Conservation (phyloP, 306 rosid genomes). For the Citrullus colocynthis region DNA sequence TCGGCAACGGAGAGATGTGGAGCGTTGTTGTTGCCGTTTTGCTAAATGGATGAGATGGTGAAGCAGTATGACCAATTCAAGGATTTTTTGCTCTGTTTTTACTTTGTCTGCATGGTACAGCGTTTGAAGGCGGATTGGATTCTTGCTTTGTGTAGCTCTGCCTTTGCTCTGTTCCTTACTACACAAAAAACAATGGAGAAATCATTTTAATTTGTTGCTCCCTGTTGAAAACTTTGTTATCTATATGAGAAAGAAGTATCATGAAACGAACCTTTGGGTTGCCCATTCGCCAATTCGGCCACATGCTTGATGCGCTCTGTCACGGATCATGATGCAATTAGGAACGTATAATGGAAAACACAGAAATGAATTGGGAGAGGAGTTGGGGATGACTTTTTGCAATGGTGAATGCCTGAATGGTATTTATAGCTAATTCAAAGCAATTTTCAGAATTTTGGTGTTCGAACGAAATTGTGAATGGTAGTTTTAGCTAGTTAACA, state of each 20-base stretch:
- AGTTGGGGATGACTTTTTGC: background rate
- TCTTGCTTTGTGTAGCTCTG: slow-evolving; percentile 22
- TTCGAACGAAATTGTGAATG: background rate
- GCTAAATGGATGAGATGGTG: slow-evolving; percentile 44
- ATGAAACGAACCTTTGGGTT: slow-evolving; percentile 37
- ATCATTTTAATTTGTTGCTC: background rate
- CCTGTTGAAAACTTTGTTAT: background rate
- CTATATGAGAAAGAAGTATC: background rate
- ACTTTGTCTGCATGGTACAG: slow-evolving; percentile 70
- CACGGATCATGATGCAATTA: slow-evolving; percentile 11
- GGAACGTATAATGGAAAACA: background rate
- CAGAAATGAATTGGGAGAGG: background rate
- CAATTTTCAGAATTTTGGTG: background rate
- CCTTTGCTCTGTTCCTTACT: slow-evolving; percentile 52
- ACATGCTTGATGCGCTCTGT: slow-evolving; percentile 90
- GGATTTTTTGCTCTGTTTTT: slow-evolving; percentile 51
- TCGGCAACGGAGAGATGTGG: slow-evolving; percentile 30
- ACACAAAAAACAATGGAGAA: slow-evolving; percentile 13
- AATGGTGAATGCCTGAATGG: background rate
- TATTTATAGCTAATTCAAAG: background rate
- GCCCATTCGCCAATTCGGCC: slow-evolving; percentile 99
- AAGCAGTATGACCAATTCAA: slow-evolving; percentile 61
- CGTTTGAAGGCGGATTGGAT: slow-evolving; percentile 57
- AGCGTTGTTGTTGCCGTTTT: slow-evolving; percentile 40
- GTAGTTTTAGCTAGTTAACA: background rate